Evolutionary conservation across 495 filamentous ascomycete genomes (phyloP).

Genomic region (Oidiodendron maius): DNA sequence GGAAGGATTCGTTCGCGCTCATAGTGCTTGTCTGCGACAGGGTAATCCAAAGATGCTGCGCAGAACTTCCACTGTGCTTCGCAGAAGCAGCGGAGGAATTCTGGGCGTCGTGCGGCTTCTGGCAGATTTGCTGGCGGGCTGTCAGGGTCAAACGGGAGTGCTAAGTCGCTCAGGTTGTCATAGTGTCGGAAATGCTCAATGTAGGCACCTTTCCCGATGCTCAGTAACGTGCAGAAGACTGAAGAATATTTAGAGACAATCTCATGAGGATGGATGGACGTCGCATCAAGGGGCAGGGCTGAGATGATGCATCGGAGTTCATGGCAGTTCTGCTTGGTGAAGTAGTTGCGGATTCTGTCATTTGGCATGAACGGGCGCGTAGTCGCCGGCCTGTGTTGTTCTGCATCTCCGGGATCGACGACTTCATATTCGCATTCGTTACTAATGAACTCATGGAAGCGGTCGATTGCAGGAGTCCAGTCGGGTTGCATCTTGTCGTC

Average conservation of each 20-base stretch:
- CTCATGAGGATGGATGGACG: background rate
- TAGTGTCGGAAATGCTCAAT: constrained; percentile 19
- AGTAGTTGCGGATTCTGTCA: background rate
- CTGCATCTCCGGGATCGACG: background rate
- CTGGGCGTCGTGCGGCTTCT: background rate
- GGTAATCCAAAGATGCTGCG: constrained; percentile 8
- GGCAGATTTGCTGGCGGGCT: constrained; percentile 3
- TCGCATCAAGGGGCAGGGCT: background rate
- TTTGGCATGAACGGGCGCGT: background rate
- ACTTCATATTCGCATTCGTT: background rate
- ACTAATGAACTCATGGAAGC: background rate
- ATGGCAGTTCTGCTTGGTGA: background rate
- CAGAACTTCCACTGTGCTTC: constrained; percentile 33
- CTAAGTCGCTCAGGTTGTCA: constrained; percentile 11
- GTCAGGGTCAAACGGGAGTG: constrained; percentile 19
- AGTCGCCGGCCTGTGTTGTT: background rate
- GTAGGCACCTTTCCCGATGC: constrained; percentile 9
- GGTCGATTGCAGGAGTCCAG: background rate
- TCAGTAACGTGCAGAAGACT: constrained; percentile 26
- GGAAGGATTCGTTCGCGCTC: constrained; percentile 22
- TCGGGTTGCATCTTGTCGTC: background rate
- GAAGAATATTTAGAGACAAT: constrained; percentile 10
- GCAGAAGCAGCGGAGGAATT: constrained; percentile 23
- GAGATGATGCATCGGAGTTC: background rate
- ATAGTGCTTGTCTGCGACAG: constrained; percentile 11